Evolutionary conservation across 352 stramenopile species (phyloP).

Genomic region (Lagenidium giganteum): DNA sequence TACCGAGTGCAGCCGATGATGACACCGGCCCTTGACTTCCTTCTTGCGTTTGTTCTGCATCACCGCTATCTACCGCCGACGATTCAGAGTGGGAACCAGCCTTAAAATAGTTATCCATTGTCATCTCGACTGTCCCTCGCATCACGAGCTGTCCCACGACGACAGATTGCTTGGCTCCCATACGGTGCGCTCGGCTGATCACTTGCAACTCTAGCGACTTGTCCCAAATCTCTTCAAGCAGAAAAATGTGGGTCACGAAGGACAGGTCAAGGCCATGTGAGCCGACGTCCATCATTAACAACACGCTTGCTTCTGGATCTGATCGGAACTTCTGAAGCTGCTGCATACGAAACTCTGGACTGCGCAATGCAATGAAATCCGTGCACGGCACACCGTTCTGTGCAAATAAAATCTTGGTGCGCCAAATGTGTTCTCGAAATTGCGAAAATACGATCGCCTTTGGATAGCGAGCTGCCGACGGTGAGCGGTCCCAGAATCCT

Average conservation of each 20-base stretch:
- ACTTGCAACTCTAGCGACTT: constrained; percentile 94
- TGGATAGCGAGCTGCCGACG: constrained; percentile 26
- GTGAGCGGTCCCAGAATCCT: background rate
- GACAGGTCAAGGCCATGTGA: constrained; percentile 96
- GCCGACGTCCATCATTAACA: constrained; percentile 93
- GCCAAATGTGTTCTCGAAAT: constrained; percentile 78
- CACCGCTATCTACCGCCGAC: too few relatives aligned
- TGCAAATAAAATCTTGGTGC: constrained; percentile 58
- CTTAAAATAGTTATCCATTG: too few relatives aligned
- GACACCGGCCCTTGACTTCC: too few relatives aligned
- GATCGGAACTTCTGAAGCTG: constrained; percentile 49
- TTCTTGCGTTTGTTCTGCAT: too few relatives aligned
- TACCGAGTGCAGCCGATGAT: too few relatives aligned
- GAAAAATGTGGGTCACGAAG: constrained; percentile 98
- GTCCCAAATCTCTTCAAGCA: constrained; percentile 97
- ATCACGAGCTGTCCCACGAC: constrained; percentile 92
- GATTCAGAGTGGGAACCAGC: too few relatives aligned
- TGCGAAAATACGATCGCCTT: constrained; percentile 85
- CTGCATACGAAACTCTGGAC: constrained; percentile 39
- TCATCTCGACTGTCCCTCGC: constrained; percentile 84
- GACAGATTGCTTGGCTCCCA: constrained; percentile 91
- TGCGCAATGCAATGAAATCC: constrained; percentile 57
- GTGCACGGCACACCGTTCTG: constrained; percentile 58
- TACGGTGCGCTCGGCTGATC: constrained; percentile 93
- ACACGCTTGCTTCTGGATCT: constrained; percentile 77